Conservation (phyloP, 805 yeast species). For the Pichia nakasei region DNA sequence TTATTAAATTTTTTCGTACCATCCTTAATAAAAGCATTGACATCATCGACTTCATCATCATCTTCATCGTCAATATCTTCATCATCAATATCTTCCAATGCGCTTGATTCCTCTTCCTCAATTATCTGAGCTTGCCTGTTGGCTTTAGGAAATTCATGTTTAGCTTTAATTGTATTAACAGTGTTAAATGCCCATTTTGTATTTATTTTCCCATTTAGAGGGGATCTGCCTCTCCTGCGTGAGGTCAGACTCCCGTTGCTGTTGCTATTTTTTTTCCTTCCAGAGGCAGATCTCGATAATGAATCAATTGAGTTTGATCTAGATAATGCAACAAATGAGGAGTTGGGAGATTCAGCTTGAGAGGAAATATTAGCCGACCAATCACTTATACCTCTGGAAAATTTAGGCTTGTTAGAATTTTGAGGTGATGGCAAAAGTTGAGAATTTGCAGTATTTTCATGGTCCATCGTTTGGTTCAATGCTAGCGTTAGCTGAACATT, state of each 20-base stretch:
- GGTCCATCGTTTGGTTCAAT: neutral
- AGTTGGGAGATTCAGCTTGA: conserved; percentile 27
- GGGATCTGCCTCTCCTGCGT: conserved; percentile 27
- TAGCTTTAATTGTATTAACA: conserved; percentile 7
- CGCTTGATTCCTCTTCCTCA: conserved; percentile 5
- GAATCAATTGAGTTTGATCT: conserved; percentile 30
- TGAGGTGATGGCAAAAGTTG: conserved; percentile 7
- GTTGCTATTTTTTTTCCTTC: conserved; percentile 15
- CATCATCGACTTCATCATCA: neutral
- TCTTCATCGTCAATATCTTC: conserved; percentile 1
- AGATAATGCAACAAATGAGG: conserved; percentile 27
- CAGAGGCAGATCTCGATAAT: conserved; percentile 20
- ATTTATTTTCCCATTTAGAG: conserved; percentile 22
- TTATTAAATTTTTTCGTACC: conserved; percentile 6
- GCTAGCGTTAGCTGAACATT: neutral
- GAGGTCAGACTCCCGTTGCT: conserved; percentile 8
- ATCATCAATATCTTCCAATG: conserved; percentile 1
- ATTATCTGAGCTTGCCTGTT: conserved; percentile 55
- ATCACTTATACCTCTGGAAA: conserved; percentile 27
- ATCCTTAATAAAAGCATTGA: neutral
- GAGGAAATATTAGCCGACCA: conserved; percentile 20
- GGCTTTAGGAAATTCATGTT: conserved; percentile 35
- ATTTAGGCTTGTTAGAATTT: conserved; percentile 16
- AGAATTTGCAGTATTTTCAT: neutral
- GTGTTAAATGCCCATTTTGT: conserved; percentile 22